A percentile compares a stretch with the other conserved stretches of the same genome.
Conservation (phyloP, 108 stramenopile genomes). For the Skeletonema grethae region DNA sequence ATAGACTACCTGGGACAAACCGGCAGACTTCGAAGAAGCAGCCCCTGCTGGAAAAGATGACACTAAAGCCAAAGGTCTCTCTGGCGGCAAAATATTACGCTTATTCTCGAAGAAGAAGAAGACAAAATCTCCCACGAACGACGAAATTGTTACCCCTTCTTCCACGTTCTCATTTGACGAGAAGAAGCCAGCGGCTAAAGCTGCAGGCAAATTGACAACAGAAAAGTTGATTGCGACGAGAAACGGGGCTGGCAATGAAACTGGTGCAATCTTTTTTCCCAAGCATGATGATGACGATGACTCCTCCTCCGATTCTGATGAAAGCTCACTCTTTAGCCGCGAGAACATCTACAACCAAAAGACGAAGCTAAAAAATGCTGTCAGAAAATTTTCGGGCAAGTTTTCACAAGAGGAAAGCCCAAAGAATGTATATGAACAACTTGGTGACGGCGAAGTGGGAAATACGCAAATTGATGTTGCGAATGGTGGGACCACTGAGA, state of each 20-base stretch:
- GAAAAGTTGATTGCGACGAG: not conserved
- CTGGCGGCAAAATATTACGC: conserved; percentile 9
- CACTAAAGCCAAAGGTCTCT: conserved; percentile 7
- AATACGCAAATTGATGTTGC: conserved; percentile 1
- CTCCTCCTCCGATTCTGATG: not conserved
- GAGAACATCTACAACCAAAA: not conserved
- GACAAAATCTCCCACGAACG: not conserved
- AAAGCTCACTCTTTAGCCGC: not conserved
- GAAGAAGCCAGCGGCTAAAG: not conserved
- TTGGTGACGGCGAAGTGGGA: conserved; percentile 6
- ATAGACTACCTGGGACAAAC: conserved; percentile 49
- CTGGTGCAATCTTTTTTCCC: not conserved
- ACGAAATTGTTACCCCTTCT: not conserved
- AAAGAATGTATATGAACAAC: conserved; percentile 18
- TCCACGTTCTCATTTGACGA: not conserved
- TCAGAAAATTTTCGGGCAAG: conserved; percentile 34
- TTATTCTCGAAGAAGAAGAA: conserved; percentile 36
- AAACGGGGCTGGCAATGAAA: not conserved
- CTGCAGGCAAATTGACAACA: not conserved
- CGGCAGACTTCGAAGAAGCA: conserved; percentile 14
- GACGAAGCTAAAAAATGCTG: not conserved
- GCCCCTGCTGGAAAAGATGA: not conserved
- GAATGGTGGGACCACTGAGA: not conserved
- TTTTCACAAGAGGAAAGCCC: conserved; percentile 26
- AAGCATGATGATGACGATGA: conserved; percentile 5